Percentiles rank a stretch among this genome's conserved stretches.
phyloP scores from a whole-genome alignment of 352 stramenopile species.

The Globisporangium cylindrosporum region DNA sequence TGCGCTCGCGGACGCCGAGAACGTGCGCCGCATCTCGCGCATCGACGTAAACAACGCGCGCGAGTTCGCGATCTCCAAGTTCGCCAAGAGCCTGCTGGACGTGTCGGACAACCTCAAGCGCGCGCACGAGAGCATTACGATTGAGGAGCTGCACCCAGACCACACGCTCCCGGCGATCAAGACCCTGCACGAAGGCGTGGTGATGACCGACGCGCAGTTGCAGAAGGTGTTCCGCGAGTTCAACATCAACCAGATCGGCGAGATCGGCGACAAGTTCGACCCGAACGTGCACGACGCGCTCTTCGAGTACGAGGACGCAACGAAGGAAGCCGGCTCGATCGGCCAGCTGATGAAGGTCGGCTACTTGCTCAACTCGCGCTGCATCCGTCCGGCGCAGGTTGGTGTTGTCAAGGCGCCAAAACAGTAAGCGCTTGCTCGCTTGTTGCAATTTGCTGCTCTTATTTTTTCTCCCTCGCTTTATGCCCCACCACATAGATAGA shows the following conservation, averaged over 20 bases:
- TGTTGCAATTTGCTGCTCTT: not conserved
- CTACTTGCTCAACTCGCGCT: slow-evolving; percentile 95
- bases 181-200: slow-evolving; percentile 79
- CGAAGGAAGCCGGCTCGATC: slow-evolving; percentile 88
- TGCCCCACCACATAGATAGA: slow-evolving; percentile 4
- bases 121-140: slow-evolving; percentile 88
- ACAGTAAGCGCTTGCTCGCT: slow-evolving; percentile 10
- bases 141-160: slow-evolving; percentile 68
- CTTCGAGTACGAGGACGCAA: slow-evolving; percentile 95
- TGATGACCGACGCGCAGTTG: slow-evolving; percentile 95
- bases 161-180: slow-evolving; percentile 70
- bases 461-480: not conserved
- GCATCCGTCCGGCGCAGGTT: slow-evolving; percentile 96
- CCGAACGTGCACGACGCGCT: slow-evolving; percentile 97
- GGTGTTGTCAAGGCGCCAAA: slow-evolving; percentile 74
- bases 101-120: slow-evolving; percentile 97
- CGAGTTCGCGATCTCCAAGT: slow-evolving; percentile 95
- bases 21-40: slow-evolving; percentile 93
- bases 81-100: slow-evolving; percentile 96
- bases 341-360: slow-evolving; percentile 97
- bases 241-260: slow-evolving; percentile 91
- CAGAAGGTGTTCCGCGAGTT: slow-evolving; percentile 95
- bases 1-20: slow-evolving; percentile 96
- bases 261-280: slow-evolving; percentile 96
- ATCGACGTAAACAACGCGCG: slow-evolving; percentile 92